A percentile compares a stretch with the other conserved stretches of the same genome.
Conservation (phyloP, 2,329 filamentous ascomycete species). For the Arachnopeziza araneosa region DNA sequence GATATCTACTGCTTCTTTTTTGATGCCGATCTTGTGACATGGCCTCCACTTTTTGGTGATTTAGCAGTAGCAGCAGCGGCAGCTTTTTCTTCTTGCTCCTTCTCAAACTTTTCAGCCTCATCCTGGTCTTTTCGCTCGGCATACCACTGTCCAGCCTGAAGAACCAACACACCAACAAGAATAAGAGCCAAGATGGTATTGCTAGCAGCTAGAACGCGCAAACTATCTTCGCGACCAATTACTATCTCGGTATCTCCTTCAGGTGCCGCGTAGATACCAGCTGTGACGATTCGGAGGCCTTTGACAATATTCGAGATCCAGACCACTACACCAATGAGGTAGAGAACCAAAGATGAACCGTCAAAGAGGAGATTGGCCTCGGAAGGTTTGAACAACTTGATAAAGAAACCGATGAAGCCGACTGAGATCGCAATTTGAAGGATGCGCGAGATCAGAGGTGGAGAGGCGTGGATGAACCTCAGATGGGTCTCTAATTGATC, state of each 20-base stretch:
- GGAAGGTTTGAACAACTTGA: slow-evolving; percentile 89
- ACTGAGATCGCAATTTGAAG: slow-evolving; percentile 89
- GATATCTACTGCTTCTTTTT: slow-evolving; percentile 33
- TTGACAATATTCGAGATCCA: slow-evolving; percentile 97
- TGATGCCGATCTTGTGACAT: slow-evolving; percentile 25
- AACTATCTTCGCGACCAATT: slow-evolving; percentile 77
- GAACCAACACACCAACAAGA: slow-evolving; percentile 80
- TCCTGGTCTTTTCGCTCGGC: slow-evolving; percentile 88
- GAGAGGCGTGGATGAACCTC: slow-evolving; percentile 83
- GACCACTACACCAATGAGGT: slow-evolving; percentile 82
- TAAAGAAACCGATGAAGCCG: slow-evolving; percentile 81
- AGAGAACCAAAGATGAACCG: slow-evolving; percentile 64
- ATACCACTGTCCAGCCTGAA: slow-evolving; percentile 98
- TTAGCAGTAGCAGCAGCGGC: slow-evolving; percentile 15
- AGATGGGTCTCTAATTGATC: slow-evolving; percentile 85
- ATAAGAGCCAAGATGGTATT: slow-evolving; percentile 95
- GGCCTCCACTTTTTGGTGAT: slow-evolving; percentile 27
- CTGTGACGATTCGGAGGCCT: slow-evolving; percentile 77
- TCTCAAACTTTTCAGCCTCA: slow-evolving; percentile 63
- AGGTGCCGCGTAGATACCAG: slow-evolving; percentile 48
- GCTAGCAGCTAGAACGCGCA: slow-evolving; percentile 86
- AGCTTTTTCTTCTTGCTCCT: slow-evolving; percentile 43
- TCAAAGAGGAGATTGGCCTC: slow-evolving; percentile 97
- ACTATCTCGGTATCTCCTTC: slow-evolving; percentile 50
- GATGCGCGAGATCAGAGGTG: slow-evolving; percentile 86